Conservation (phyloP, 352 stramenopile species). For the Globisporangium spinosum region DNA sequence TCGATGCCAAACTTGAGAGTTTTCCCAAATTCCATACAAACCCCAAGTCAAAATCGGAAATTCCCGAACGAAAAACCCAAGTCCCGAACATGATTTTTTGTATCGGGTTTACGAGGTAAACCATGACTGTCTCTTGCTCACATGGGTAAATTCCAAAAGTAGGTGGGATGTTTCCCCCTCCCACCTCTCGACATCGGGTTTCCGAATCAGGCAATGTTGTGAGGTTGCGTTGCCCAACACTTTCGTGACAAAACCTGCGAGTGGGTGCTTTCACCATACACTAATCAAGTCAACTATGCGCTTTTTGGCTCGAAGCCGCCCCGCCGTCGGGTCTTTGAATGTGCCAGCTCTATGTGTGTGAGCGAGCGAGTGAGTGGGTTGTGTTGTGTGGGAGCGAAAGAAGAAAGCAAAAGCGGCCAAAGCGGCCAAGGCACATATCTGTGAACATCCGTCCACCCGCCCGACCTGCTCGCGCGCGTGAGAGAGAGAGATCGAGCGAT, state of each 20-base stretch:
- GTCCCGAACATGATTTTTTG: no score
- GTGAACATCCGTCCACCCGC: background rate
- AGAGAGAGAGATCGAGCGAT: background rate
- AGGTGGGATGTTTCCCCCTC: background rate
- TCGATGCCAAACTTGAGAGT: no score
- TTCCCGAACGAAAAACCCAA: no score
- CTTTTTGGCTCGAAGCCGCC: background rate
- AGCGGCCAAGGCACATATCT: background rate
- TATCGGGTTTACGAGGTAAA: no score
- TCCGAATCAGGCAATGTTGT: background rate
- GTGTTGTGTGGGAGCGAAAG: background rate
- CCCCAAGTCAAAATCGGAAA: no score
- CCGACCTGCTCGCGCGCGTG: background rate
- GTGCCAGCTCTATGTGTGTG: background rate
- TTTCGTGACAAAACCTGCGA: background rate
- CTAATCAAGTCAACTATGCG: background rate
- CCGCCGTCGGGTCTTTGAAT: background rate
- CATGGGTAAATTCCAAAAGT: background rate
- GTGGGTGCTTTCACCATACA: background rate
- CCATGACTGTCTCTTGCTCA: background rate
- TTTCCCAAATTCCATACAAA: no score
- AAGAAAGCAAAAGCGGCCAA: background rate
- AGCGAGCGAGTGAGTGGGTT: background rate
- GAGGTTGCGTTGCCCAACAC: background rate
- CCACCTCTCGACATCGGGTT: background rate